Conservation (phyloP, 1,139 yeast species). For the Yamadazyma triangularis region DNA sequence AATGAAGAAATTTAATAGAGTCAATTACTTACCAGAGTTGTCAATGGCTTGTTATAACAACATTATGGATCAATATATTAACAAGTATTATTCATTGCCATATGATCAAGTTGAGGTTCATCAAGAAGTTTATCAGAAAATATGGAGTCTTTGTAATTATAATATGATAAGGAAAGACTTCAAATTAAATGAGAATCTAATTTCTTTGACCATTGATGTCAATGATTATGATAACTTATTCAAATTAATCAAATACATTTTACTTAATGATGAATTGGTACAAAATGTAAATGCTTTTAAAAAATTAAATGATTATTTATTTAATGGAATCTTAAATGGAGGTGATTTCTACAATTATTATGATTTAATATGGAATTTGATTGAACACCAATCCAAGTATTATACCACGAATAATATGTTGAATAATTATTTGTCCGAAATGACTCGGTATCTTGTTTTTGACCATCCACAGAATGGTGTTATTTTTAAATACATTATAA, state of each 20-base stretch:
- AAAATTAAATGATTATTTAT: conserved; percentile 30
- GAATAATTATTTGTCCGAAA: conserved; percentile 32
- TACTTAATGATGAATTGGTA: conserved; percentile 30
- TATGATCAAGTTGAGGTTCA: conserved; percentile 4
- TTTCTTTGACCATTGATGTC: conserved; percentile 28
- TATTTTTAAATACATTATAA: conserved; percentile 13
- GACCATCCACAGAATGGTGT: background rate
- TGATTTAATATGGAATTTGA: conserved; percentile 29
- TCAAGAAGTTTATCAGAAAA: conserved; percentile 11
- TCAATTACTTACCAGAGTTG: conserved; percentile 37
- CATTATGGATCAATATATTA: conserved; percentile 24
- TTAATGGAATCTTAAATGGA: conserved; percentile 21
- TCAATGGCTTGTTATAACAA: conserved; percentile 27
- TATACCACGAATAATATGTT: conserved; percentile 20
- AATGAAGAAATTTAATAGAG: conserved; percentile 24
- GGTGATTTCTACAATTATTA: conserved; percentile 26
- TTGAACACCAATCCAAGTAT: conserved; percentile 31
- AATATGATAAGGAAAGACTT: conserved; percentile 38
- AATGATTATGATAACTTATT: conserved; percentile 35
- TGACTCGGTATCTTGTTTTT: conserved; percentile 10
- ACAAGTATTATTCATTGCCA: conserved; percentile 17
- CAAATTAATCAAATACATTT: conserved; percentile 35
- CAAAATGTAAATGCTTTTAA: conserved; percentile 26
- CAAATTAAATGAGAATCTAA: conserved; percentile 21
- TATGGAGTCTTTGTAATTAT: conserved; percentile 34